phyloP scores from a whole-genome alignment of 1,284 basidiomycete genomes.

The Porogramme epimiltina region DNA sequence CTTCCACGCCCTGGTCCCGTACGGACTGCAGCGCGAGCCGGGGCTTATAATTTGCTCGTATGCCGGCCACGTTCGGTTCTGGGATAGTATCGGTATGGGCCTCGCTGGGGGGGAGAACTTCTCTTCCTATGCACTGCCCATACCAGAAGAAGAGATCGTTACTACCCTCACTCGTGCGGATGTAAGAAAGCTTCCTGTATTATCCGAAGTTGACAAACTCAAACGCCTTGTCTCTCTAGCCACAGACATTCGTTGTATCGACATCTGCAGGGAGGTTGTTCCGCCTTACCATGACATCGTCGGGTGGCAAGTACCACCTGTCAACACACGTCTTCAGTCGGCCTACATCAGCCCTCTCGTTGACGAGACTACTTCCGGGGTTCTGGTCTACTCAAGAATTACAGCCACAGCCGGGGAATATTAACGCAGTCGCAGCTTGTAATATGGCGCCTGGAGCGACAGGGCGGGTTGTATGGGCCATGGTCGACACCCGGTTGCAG shows the following conservation, averaged over 20 bases:
- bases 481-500: constrained; percentile 68
- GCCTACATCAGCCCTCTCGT: constrained; percentile 51
- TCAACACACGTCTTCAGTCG: constrained; percentile 57
- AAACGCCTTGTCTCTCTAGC: constrained; percentile 35
- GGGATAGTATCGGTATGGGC: constrained; percentile 80
- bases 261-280: constrained; percentile 70
- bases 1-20: constrained; percentile 70
- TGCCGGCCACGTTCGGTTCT: constrained; percentile 69
- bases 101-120: constrained; percentile 80
- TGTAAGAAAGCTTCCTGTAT: constrained; percentile 40
- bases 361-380: constrained; percentile 61
- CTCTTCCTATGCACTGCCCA: constrained; percentile 49
- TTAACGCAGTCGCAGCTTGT: constrained; percentile 60
- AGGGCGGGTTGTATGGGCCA: constrained; percentile 60
- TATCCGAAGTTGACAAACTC: background rate
- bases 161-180: constrained; percentile 67
- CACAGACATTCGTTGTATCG: constrained; percentile 67
- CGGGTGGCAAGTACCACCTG: constrained; percentile 67
- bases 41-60: constrained; percentile 72
- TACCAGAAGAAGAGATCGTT: constrained; percentile 59
- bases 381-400: constrained; percentile 44
- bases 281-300: constrained; percentile 62
- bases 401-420: constrained; percentile 50
- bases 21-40: constrained; percentile 70
- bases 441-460: constrained; percentile 33